Evolutionary conservation across 2,329 filamentous ascomycete species (phyloP), one percentile per base, ranked within the genome.

Genomic region (Aspergillus floridensis): DNA sequence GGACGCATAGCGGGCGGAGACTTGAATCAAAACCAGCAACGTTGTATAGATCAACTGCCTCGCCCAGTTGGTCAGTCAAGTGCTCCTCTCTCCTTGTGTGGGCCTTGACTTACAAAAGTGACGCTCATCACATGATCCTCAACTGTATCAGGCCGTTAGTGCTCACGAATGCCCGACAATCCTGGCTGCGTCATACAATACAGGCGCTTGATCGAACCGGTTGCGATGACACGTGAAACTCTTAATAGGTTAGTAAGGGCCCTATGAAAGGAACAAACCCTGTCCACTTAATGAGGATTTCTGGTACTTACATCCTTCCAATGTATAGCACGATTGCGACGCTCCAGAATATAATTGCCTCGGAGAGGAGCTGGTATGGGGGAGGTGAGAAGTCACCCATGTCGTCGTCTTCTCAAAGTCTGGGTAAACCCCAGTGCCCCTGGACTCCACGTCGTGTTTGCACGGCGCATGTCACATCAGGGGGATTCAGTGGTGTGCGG

Each of bases 81-180:
- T 6, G 29, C 11, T 35, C 32, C 14, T 47, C 41, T 49, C 44
- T 31, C n/a, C 12, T 26, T 4, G 22, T 29, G 31, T 2, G 41
- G 53, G 19, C 12, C 7, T 26, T 19, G 31, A 60, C 72, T 70
- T 66, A 77, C 76, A 65, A 76, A 74, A 5, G 72, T 71, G 10
- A 65, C 59, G 26, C 65, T 69, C 76, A 77, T 77, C 2, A 75
- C 63, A 63, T 72, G 74, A 50, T 77, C 75, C 51, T 77, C 75
- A 49, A 70, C 71, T 73, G 26, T 4, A 41, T 11, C 8, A 46
- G 16, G 31, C 16, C 29, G 14, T 52, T 24, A 51, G 24, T 53
- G 26, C 19, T 16, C 16, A 19, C 16, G 6, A 16, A 7, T 6
- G 2, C 3, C 2, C 6, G n/a, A 19, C 16, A 19, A 19, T 44